Percentiles rank a stretch among this genome's conserved stretches.
Conservation (phyloP, 768 basidiomycete species). For the Kwoniella bestiolae region DNA sequence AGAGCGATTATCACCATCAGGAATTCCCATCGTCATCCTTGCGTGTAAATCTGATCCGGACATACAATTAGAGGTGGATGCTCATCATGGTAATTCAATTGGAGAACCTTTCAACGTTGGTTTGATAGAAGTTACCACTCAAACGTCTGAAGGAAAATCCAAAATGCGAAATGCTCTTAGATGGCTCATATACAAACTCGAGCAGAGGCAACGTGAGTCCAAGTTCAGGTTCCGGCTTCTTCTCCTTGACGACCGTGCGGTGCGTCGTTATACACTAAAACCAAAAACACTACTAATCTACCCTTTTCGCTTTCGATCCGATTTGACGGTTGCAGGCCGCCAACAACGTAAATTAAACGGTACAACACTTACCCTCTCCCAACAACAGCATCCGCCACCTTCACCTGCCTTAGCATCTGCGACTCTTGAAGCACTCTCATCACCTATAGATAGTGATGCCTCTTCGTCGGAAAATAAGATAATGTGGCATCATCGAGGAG, state of each 20-base stretch:
- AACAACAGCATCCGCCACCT: not conserved
- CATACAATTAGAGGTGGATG: conserved; percentile 43
- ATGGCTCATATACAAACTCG: conserved; percentile 52
- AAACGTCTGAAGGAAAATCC: conserved; percentile 65
- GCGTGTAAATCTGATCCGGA: conserved; percentile 84
- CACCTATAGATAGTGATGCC: conserved; percentile 32
- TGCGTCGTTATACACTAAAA: not conserved
- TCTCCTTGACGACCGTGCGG: conserved; percentile 14
- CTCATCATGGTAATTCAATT: conserved; percentile 58
- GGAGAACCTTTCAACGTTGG: conserved; percentile 72
- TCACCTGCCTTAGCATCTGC: conserved; percentile 13
- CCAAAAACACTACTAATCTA: not conserved
- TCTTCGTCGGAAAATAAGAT: conserved; percentile 37
- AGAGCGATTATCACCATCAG: conserved; percentile 60
- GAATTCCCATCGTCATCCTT: conserved; percentile 72
- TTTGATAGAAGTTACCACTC: conserved; percentile 72
- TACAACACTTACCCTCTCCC: not conserved
- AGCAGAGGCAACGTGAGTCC: conserved; percentile 46
- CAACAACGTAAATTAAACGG: conserved; percentile 21
- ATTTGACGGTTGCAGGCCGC: conserved; percentile 11
- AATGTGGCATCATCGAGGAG: conserved; percentile 31
- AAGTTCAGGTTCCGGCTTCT: not conserved
- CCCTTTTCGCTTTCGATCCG: not conserved
- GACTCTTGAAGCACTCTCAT: conserved; percentile 21
- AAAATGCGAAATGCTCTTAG: conserved; percentile 66